phyloP scores from a whole-genome alignment of 257 asterid species.

The Orobanche coerulescens region DNA sequence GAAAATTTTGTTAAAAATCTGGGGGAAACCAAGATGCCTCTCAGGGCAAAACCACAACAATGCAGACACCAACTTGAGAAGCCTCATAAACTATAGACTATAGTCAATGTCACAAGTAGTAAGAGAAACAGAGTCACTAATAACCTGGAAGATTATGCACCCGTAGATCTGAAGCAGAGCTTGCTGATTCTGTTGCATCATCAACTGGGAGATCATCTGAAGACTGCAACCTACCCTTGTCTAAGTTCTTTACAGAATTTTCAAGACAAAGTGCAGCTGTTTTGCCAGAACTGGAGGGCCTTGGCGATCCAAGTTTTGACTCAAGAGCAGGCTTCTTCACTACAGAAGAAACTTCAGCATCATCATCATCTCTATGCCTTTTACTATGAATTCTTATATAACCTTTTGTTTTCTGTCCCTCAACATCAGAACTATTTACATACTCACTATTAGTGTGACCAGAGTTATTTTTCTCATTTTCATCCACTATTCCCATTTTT shows the following conservation, averaged over 20 bases:
- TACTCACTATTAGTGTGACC: conserved; percentile 45
- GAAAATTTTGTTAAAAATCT: conserved; percentile 16
- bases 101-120: conserved; percentile 14
- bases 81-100: neutral
- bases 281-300: conserved; percentile 34
- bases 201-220: conserved; percentile 29
- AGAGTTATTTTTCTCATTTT: conserved; percentile 44
- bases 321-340: conserved; percentile 57
- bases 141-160: conserved; percentile 46
- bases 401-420: conserved; percentile 38
- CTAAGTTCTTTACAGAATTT: conserved; percentile 50
- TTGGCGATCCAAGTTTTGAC: conserved; percentile 41
- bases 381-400: conserved; percentile 39
- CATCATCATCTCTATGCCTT: conserved; percentile 61
- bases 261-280: conserved; percentile 47
- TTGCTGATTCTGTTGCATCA: conserved; percentile 36
- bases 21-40: conserved; percentile 16
- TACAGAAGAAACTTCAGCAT: conserved; percentile 59
- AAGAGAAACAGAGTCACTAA: conserved; percentile 9
- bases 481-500: conserved; percentile 36
- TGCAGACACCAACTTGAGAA: neutral
- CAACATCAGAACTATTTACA: conserved; percentile 33
- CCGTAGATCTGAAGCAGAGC: conserved; percentile 43
- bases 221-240: conserved; percentile 43
- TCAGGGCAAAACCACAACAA: conserved; percentile 10